Evolutionary conservation across 75 land plant genomes (phyloP).

Genomic region (Cunninghamia lanceolata): DNA sequence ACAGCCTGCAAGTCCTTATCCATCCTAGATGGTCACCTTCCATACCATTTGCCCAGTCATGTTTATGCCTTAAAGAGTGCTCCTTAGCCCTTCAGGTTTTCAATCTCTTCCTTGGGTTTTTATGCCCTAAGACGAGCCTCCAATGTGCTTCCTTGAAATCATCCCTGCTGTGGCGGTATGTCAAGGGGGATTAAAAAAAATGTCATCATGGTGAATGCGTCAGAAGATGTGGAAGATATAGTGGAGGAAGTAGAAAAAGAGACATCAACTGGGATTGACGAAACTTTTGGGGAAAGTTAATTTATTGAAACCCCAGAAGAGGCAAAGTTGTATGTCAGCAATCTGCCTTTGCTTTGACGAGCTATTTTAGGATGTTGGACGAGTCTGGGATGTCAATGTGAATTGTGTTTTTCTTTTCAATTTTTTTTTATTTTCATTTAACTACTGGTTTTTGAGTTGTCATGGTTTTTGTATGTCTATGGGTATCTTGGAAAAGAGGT

Average conservation of each 20-base stretch:
- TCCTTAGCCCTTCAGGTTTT: background rate
- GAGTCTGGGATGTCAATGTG: conserved; percentile 73
- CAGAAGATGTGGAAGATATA: too few relatives aligned
- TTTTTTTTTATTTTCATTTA: background rate
- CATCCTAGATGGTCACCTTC: background rate
- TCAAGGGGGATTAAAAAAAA: conserved; percentile 7
- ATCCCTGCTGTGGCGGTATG: conserved; percentile 31
- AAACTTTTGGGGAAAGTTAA: conserved; percentile 7
- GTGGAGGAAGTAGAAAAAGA: conserved; percentile 1
- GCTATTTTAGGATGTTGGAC: conserved; percentile 57
- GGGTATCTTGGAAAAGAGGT: too few relatives aligned
- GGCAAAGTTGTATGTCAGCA: conserved; percentile 77
- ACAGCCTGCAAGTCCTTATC: background rate
- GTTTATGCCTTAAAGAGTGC: too few relatives aligned
- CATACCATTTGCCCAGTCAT: background rate
- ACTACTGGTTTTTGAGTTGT: too few relatives aligned
- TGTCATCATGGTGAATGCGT: conserved; percentile 16
- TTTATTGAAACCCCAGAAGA: too few relatives aligned
- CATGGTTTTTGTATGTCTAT: too few relatives aligned
- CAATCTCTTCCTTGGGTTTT: background rate
- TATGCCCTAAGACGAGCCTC: background rate
- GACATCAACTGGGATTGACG: conserved; percentile 9
- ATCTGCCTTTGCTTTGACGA: conserved; percentile 67
- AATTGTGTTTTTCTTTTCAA: background rate
- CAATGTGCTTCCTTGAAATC: background rate